Conservation (phyloP, 805 yeast genomes). For the Yamadazyma phyllophila region DNA sequence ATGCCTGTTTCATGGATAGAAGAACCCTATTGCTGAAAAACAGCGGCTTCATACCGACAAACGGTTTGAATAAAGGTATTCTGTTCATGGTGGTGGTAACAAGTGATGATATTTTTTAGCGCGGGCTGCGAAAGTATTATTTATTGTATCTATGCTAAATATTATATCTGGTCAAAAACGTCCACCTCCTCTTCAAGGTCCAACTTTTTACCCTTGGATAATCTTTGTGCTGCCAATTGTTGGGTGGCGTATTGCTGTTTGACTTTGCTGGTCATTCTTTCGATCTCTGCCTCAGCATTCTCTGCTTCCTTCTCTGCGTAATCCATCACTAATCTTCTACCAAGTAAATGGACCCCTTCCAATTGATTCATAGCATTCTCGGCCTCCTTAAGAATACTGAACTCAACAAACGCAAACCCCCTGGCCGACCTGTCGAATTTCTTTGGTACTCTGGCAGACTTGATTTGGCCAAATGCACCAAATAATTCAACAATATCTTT, state of each 20-base stretch:
- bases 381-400: conserved; percentile 80
- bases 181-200: conserved; percentile 54
- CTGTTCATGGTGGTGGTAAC: conserved; percentile 2
- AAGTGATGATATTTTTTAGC: not conserved
- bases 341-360: conserved; percentile 93
- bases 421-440: conserved; percentile 93
- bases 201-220: conserved; percentile 65
- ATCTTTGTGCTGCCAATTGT: conserved; percentile 65
- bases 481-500: conserved; percentile 90
- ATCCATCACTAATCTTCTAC: conserved; percentile 91
- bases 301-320: conserved; percentile 81
- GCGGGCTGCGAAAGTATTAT: not conserved
- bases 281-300: conserved; percentile 87
- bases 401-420: conserved; percentile 98
- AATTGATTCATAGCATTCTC: conserved; percentile 90
- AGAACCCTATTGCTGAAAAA: conserved; percentile 18
- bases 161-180: conserved; percentile 1
- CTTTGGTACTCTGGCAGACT: conserved; percentile 93
- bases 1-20: conserved; percentile 10
- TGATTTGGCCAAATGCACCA: conserved; percentile 91
- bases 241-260: conserved; percentile 76
- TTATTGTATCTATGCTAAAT: not conserved
- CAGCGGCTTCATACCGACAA: conserved; percentile 1
- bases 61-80: not conserved
- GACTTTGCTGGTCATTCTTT: conserved; percentile 84